Conservation (phyloP, 2,329 filamentous ascomycete species). For the Talaromyces pinophilus region DNA sequence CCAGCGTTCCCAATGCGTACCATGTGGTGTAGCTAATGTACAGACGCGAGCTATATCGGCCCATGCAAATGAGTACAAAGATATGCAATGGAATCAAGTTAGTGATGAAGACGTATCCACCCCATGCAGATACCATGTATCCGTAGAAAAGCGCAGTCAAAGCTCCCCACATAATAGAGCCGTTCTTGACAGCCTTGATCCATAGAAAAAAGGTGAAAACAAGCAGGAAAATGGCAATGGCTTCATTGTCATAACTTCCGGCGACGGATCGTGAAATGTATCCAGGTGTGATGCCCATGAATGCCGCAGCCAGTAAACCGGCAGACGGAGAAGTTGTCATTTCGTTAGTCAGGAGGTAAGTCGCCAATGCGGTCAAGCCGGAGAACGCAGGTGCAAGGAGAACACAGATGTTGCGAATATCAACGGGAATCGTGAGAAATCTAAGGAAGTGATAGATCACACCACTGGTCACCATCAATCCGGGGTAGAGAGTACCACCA, state of each 20-base stretch:
- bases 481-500: conserved; percentile 96
- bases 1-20: conserved; percentile 93
- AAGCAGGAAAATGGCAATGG: conserved; percentile 96
- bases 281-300: conserved; percentile 96
- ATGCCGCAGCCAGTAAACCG: conserved; percentile 86
- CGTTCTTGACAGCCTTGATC: conserved; percentile 97
- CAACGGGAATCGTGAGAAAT: conserved; percentile 84
- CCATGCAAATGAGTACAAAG: conserved; percentile 94
- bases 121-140: conserved; percentile 99
- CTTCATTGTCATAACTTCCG: conserved; percentile 98
- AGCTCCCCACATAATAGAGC: conserved; percentile 94
- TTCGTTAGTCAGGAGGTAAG: conserved; percentile 94
- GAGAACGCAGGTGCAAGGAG: conserved; percentile 93
- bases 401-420: conserved; percentile 98
- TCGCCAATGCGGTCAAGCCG: conserved; percentile 85
- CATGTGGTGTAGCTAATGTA: conserved; percentile 98
- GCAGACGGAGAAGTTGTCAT: conserved; percentile 96
- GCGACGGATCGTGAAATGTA: conserved; percentile 98
- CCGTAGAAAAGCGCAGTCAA: conserved; percentile 95
- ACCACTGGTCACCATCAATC: conserved; percentile 98
- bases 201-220: conserved; percentile 99
- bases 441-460: conserved; percentile 93
- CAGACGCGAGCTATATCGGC: conserved; percentile 86
- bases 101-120: conserved; percentile 99
- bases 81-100: conserved; percentile 92